Conservation (phyloP, 148 eudicot species). For the Vaccinium vitisidaea region DNA sequence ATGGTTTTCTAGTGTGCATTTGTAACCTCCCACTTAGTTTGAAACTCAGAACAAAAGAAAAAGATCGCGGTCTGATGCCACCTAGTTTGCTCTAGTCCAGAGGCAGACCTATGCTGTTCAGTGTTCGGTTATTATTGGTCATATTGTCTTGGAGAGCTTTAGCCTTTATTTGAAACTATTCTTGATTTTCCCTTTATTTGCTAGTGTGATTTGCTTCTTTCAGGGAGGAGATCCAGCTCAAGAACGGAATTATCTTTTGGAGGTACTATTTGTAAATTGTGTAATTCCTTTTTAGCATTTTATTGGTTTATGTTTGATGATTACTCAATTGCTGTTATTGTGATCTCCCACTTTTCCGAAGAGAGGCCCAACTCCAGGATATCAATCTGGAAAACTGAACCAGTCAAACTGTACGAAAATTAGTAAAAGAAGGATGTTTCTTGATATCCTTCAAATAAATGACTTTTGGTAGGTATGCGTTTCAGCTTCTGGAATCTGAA, state of each 20-base stretch:
- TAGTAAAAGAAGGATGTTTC: background rate
- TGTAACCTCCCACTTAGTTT: background rate
- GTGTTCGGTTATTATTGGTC: background rate
- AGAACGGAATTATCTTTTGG: constrained; percentile 38
- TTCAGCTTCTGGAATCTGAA: background rate
- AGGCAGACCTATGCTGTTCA: background rate
- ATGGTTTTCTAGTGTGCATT: background rate
- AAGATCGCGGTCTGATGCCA: background rate
- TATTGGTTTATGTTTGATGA: background rate
- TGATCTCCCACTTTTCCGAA: background rate
- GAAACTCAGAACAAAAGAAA: background rate
- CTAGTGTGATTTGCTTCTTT: constrained; percentile 4
- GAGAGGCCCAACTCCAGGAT: background rate
- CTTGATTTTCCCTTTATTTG: background rate
- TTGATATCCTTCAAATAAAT: background rate
- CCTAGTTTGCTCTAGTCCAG: too few species aligned
- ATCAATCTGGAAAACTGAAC: background rate
- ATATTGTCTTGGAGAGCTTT: background rate
- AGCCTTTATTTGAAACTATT: background rate
- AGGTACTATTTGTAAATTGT: constrained; percentile 29
- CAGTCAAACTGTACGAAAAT: background rate
- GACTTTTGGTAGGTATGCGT: background rate
- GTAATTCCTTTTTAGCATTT: background rate
- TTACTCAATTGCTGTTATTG: background rate
- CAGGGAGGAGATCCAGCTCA: constrained; percentile 58